Evolutionary conservation across 345 rosid genomes (phyloP).

Genomic region (Barbarea vulgaris): DNA sequence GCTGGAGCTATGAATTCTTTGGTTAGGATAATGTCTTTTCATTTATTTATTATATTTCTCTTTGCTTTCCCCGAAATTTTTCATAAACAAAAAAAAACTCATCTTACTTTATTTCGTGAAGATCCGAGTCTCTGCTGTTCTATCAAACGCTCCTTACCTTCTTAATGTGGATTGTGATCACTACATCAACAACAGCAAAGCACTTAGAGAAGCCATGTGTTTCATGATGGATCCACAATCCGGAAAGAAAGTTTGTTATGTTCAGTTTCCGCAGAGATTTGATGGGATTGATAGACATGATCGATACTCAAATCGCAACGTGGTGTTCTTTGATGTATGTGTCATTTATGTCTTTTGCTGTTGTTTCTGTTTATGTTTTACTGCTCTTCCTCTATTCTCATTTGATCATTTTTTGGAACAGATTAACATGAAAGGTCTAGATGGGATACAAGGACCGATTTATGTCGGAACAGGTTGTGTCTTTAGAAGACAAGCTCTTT

Average conservation of each 20-base stretch:
- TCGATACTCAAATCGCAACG: slow-evolving; percentile 91
- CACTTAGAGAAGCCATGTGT: slow-evolving; percentile 95
- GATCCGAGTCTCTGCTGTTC: slow-evolving; percentile 93
- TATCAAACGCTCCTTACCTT: slow-evolving; percentile 93
- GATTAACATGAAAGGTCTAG: slow-evolving; percentile 99
- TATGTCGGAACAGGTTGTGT: slow-evolving; percentile 98
- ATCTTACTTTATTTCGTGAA: slow-evolving; percentile 27
- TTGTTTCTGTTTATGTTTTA: neutral
- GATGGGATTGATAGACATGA: slow-evolving; percentile 98
- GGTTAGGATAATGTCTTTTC: slow-evolving; percentile 48
- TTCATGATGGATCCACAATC: slow-evolving; percentile 95
- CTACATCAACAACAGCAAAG: slow-evolving; percentile 90
- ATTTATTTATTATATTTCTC: neutral
- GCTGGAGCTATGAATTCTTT: slow-evolving; percentile 97
- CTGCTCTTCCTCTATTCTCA: slow-evolving; percentile 3
- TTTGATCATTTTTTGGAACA: slow-evolving; percentile 36
- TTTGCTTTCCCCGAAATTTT: neutral
- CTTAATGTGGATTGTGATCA: slow-evolving; percentile 96
- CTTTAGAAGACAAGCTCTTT: slow-evolving; percentile 92
- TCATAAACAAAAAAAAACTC: neutral
- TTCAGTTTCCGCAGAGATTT: slow-evolving; percentile 96
- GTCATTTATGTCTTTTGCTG: neutral
- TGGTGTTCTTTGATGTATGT: slow-evolving; percentile 97
- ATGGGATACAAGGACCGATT: slow-evolving; percentile 96
- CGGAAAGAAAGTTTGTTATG: slow-evolving; percentile 94